Conservation (phyloP, 495 filamentous ascomycete genomes). For the Neurospora cerealis region DNA sequence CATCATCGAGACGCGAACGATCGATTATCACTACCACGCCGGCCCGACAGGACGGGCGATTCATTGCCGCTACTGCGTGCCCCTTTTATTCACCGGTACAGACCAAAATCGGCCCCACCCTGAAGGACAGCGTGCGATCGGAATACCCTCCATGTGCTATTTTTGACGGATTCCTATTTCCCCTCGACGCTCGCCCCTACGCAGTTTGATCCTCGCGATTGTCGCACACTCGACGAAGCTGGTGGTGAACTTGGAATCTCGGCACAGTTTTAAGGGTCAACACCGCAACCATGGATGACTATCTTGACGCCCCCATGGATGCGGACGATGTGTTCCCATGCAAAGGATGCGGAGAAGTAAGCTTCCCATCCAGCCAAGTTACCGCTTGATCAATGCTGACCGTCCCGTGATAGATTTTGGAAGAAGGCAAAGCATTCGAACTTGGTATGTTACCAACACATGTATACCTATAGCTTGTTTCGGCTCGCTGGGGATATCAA, state of each 20-base stretch:
- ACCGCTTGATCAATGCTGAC: constrained; percentile 1
- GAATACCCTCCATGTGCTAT: constrained; percentile 3
- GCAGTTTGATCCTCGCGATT: background rate
- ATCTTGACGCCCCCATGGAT: constrained; percentile 75
- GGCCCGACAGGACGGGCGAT: background rate
- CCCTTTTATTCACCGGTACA: background rate
- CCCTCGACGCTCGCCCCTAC: background rate
- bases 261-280: background rate
- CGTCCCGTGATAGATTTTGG: constrained; percentile 54
- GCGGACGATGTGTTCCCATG: constrained; percentile 87
- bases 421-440: constrained; percentile 98
- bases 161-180: background rate
- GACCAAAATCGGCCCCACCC: background rate
- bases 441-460: constrained; percentile 55
- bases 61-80: background rate
- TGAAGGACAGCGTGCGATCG: background rate
- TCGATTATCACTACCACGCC: background rate
- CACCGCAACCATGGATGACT: constrained; percentile 41
- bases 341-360: constrained; percentile 95
- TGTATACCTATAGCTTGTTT: background rate
- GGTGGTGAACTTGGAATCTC: background rate
- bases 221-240: background rate
- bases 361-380: constrained; percentile 5
- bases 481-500: background rate
- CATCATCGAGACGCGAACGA: background rate